Evolutionary conservation across 495 filamentous ascomycete species (phyloP).

Genomic region (Ramalina peruviana): DNA sequence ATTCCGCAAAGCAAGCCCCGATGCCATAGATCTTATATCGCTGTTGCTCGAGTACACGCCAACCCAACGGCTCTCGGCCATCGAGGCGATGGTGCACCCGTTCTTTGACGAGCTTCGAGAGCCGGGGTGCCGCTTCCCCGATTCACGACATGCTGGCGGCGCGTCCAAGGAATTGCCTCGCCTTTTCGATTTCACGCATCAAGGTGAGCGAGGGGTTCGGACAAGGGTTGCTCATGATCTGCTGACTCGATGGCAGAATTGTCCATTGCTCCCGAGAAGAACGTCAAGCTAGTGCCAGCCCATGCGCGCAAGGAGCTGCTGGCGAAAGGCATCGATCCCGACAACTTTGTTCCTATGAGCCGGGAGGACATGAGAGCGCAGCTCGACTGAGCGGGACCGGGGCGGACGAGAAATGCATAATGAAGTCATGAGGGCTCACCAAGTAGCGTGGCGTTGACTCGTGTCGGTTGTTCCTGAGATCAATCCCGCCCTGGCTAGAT

Average conservation of each 20-base stretch:
- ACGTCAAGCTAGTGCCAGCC: conserved; percentile 70
- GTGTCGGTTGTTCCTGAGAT: conserved; percentile 15
- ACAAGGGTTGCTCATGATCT: conserved; percentile 1
- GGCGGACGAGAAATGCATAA: conserved; percentile 20
- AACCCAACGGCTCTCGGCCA: conserved; percentile 81
- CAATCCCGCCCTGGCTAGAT: conserved; percentile 1
- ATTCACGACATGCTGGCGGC: conserved; percentile 75
- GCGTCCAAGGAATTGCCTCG: conserved; percentile 66
- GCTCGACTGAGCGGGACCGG: conserved; percentile 58
- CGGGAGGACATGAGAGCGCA: conserved; percentile 96
- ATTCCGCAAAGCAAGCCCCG: conserved; percentile 82
- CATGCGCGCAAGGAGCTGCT: conserved; percentile 64
- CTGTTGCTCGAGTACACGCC: conserved; percentile 91
- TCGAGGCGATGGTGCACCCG: conserved; percentile 95
- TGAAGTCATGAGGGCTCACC: conserved; percentile 26
- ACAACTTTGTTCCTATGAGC: conserved; percentile 79
- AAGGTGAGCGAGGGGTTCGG: conserved; percentile 48
- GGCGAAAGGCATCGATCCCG: conserved; percentile 72
- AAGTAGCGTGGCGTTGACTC: conserved; percentile 16
- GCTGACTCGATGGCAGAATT: conserved; percentile 49
- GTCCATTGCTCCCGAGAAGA: conserved; percentile 80
- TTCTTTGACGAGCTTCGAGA: conserved; percentile 97
- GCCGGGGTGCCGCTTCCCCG: conserved; percentile 72
- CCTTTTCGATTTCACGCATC: conserved; percentile 85
- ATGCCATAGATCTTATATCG: conserved; percentile 92